Percentiles rank a stretch among this genome's conserved stretches.
phyloP scores from a whole-genome alignment of 1,139 yeast species.

The Williopsis jadinii region DNA sequence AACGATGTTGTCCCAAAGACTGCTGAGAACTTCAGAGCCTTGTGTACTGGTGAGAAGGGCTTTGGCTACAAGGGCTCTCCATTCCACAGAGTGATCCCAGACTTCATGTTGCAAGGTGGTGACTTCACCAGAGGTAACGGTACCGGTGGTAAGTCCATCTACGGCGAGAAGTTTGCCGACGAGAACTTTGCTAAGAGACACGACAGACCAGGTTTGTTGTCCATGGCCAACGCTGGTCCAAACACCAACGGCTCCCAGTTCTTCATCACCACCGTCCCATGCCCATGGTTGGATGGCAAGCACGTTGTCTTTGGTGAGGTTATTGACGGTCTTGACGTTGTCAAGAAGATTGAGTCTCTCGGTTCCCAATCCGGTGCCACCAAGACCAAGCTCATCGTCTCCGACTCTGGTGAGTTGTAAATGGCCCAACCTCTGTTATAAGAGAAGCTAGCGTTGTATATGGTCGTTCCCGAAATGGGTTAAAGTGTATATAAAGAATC shows the following conservation, averaged over 20 bases:
- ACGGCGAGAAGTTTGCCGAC: constrained; percentile 92
- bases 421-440: neutral
- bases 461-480: neutral
- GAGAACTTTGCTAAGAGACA: constrained; percentile 86
- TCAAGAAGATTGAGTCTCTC: constrained; percentile 80
- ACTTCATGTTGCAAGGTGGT: constrained; percentile 99
- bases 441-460: neutral
- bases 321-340: constrained; percentile 80
- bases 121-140: constrained; percentile 95
- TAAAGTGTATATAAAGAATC: no score
- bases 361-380: constrained; percentile 88
- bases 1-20: constrained; percentile 94
- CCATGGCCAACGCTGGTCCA: constrained; percentile 99
- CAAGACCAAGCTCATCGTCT: constrained; percentile 70
- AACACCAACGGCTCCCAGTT: constrained; percentile 99
- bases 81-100: constrained; percentile 98
- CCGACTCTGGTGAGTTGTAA: constrained; percentile 64
- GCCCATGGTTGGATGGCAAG: constrained; percentile 97
- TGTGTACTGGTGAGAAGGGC: constrained; percentile 89
- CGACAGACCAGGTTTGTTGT: constrained; percentile 88
- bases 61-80: constrained; percentile 86
- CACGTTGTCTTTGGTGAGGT: constrained; percentile 99
- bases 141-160: constrained; percentile 98
- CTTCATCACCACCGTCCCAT: constrained; percentile 93
- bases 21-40: constrained; percentile 95